A percentile compares a stretch with the other conserved stretches of the same genome.
phyloP scores from a whole-genome alignment of 1,139 yeast genomes.

The Magnusiomyces clavatus region DNA sequence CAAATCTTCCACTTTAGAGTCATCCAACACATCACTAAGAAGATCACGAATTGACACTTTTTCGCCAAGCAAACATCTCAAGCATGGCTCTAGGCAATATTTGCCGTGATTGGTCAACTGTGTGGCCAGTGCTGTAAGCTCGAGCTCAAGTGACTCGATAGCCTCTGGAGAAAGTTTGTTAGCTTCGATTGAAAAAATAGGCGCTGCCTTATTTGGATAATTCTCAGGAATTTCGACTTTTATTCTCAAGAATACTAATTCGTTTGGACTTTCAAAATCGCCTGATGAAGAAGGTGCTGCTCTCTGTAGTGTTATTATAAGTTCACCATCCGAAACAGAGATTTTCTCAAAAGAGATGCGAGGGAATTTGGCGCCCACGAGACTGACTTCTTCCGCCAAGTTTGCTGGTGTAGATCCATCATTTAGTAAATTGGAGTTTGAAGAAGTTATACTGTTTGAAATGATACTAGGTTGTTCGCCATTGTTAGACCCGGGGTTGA shows the following conservation, averaged over 20 bases:
- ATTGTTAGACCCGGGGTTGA: conserved; percentile 40
- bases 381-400: conserved; percentile 84
- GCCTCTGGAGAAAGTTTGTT: conserved; percentile 51
- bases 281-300: conserved; percentile 34
- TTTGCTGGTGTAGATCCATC: conserved; percentile 45
- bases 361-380: conserved; percentile 63
- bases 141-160: conserved; percentile 43
- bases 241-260: conserved; percentile 61
- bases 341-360: conserved; percentile 79
- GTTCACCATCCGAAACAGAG: conserved; percentile 76
- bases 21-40: conserved; percentile 25
- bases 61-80: conserved; percentile 78
- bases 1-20: conserved; percentile 31
- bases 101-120: conserved; percentile 49
- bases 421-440: too few species aligned
- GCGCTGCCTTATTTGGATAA: conserved; percentile 62
- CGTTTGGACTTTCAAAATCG: conserved; percentile 36
- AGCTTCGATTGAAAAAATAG: conserved; percentile 66
- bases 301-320: conserved; percentile 69
- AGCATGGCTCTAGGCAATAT: conserved; percentile 74
- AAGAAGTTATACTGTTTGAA: too few species aligned
- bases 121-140: conserved; percentile 48
- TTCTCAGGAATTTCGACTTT: conserved; percentile 57
- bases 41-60: conserved; percentile 45
- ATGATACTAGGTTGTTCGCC: too few species aligned